Conservation (phyloP, 768 basidiomycete genomes). For the Rhodotorula sphaerocarpa region DNA sequence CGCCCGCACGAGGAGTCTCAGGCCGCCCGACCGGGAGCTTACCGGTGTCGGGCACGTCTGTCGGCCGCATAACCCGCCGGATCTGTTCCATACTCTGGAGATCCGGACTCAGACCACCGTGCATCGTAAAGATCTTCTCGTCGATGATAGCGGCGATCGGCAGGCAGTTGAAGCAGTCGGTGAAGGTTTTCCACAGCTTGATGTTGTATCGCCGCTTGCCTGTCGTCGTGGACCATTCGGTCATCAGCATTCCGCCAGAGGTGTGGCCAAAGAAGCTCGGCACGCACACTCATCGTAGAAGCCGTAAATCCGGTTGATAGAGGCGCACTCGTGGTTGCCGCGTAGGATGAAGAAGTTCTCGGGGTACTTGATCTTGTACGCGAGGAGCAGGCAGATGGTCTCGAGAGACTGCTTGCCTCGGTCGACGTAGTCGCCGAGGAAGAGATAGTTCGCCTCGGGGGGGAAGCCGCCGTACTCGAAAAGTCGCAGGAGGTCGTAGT, state of each 20-base stretch:
- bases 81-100: constrained; percentile 99
- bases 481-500: constrained; percentile 92
- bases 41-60: constrained; percentile 98
- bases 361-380: constrained; percentile 99
- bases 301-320: constrained; percentile 98
- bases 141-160: constrained; percentile 99
- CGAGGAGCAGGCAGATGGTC: constrained; percentile 96
- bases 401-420: constrained; percentile 97
- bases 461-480: constrained; percentile 99
- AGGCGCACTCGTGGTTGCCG: constrained; percentile 98
- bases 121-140: constrained; percentile 99
- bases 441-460: constrained; percentile 99
- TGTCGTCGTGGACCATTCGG: constrained; percentile 42
- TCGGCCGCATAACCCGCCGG: constrained; percentile 95
- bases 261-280: no score
- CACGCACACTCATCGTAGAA: constrained; percentile 98
- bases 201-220: constrained; percentile 99
- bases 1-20: no score
- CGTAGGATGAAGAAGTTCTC: constrained; percentile 99
- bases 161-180: constrained; percentile 98
- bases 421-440: constrained; percentile 99
- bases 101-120: constrained; percentile 92
- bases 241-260: neutral
- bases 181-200: constrained; percentile 99
- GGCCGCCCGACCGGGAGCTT: constrained; percentile 34